Evolutionary conservation across 2,329 filamentous ascomycete genomes (phyloP), one percentile per base, ranked within the genome.

Genomic region (Colletotrichum sp.): DNA sequence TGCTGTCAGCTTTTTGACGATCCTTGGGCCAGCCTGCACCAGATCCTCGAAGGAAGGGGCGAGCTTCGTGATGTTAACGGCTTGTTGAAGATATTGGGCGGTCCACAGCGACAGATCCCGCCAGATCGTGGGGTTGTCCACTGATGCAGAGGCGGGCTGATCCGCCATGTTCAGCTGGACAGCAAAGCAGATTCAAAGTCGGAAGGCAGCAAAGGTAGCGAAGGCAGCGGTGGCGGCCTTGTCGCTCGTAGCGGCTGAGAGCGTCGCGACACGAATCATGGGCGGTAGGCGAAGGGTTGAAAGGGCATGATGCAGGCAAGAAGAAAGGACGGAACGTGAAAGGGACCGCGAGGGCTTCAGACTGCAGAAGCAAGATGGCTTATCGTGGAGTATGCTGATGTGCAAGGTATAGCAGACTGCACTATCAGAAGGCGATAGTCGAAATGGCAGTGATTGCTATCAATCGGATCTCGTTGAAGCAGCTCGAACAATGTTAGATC

Each of bases 41-140:
- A 96, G 85, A 80, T 95, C 93, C 82, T 91, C 92, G 21, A 94
- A 84, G 13, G 92, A 92, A 3, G 93, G 93, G 62, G 90, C 87
- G 83, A 91, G 89, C 78, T 89, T 88, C 58, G 91, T 89, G 75
- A 91, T 85, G 83, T 92, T 91, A 75, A 90, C 87, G 73, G 86
- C 86, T 69, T 83, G 80, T 21, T 81, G 80, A 13, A 87, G 78
- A 26, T 85, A 85, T 76, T 88, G 86, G 38, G 60, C 52, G 7
- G 88, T 88, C 90, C 91, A 92, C 71, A 85, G 83, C 24, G 89
- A 89, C 78, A 92, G 81, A 79, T 91, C 90, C 78, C 88, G 85
- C 89, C 89, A 91, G 38, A 82, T 79, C 77, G 83, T 87, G 43
- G 84, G 79, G 77, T 87, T 86, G 74, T 87, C 84, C 70, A 88